Evolutionary conservation across 2,329 filamentous ascomycete genomes (phyloP), one percentile per base, ranked within the genome.

Genomic region (Cladosporium colombiae): DNA sequence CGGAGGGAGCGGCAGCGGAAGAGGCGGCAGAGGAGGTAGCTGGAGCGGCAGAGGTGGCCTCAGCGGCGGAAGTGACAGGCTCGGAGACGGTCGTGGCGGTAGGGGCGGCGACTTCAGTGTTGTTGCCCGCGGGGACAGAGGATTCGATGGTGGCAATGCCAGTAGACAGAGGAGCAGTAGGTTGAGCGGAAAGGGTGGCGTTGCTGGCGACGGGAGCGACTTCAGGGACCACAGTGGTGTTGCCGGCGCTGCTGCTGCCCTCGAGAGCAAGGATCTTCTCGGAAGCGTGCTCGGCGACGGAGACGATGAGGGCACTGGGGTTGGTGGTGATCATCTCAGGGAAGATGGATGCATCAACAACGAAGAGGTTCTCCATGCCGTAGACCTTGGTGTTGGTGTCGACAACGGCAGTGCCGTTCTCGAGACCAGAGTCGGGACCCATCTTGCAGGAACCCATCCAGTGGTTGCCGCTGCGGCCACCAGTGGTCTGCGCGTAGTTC

Each of bases 301-400:
- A 81, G 74, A 90, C 87, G 70, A 90, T 86, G 46, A 86, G 84
- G 1, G 87, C 84, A 57, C 86, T 85, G 1, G 89, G 89, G 77
- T 92, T 92, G 21, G 88, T 86, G 0, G 87, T 88, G 2, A 88
- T 83, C 70, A 90, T 85, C 68, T 89, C 89, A 0, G 89, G 88
- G 78, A 90, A 89, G 72, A 91, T 88, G 67, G 84, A 85, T 0
- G 85, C 88, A 71, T 91, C 88, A 4, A 91, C 86, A 16, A 90
- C 85, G 71, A 88, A 89, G 53, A 90, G 79, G 76, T 90, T 90
- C 71, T 89, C 86, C 0, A 85, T 90, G 44, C 88, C 88, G 72
- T 83, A 74, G 3, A 85, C 83, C 56, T 82, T 78, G 61, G 83
- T 81, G 73, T 81, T 81, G 35, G 80, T 77, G 67, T 85, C 82